Percentiles rank a stretch among this genome's conserved stretches.
Evolutionary conservation across 352 stramenopile species (phyloP).

Genomic region (Pythium coloratum): DNA sequence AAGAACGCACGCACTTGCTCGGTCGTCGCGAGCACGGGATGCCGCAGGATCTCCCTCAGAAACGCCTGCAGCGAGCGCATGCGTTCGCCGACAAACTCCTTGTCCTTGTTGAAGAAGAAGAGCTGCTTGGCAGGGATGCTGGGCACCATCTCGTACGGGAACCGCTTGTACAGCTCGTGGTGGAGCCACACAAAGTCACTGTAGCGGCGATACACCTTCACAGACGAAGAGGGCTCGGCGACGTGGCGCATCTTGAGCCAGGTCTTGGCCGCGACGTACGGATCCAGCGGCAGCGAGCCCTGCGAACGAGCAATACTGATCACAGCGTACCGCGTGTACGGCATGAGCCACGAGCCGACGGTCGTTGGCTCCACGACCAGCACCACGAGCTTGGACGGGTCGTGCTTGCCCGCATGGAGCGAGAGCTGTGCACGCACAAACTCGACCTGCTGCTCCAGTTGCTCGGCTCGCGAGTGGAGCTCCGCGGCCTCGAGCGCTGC

Average conservation of each 20-base stretch:
- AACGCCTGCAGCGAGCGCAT: slow-evolving; percentile 83
- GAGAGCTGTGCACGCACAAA: slow-evolving; percentile 74
- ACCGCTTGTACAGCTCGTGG: slow-evolving; percentile 58
- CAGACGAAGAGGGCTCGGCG: slow-evolving; percentile 63
- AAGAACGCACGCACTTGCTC: slow-evolving; percentile 77
- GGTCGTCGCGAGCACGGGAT: slow-evolving; percentile 59
- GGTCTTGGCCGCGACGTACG: slow-evolving; percentile 70
- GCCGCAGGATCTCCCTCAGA: slow-evolving; percentile 68
- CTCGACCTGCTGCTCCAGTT: slow-evolving; percentile 77
- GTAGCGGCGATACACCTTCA: slow-evolving; percentile 85
- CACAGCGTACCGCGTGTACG: slow-evolving; percentile 83
- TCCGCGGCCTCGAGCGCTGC: slow-evolving; percentile 65
- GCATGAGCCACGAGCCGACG: slow-evolving; percentile 80
- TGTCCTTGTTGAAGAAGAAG: slow-evolving; percentile 87
- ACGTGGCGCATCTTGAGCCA: slow-evolving; percentile 79
- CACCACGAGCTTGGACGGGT: slow-evolving; percentile 79
- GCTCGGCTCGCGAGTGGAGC: slow-evolving; percentile 66
- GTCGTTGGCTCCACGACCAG: slow-evolving; percentile 79
- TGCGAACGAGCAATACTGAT: slow-evolving; percentile 69
- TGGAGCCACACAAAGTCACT: slow-evolving; percentile 88
- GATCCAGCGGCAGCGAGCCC: slow-evolving; percentile 44
- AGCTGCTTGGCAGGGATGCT: slow-evolving; percentile 75
- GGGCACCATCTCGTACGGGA: slow-evolving; percentile 74
- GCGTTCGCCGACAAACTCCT: slow-evolving; percentile 84
- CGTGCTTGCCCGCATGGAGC: slow-evolving; percentile 70